Base-by-base conservation (phyloP, 2,329 filamentous ascomycete species). In the Colletotrichum gigasporum region DNA sequence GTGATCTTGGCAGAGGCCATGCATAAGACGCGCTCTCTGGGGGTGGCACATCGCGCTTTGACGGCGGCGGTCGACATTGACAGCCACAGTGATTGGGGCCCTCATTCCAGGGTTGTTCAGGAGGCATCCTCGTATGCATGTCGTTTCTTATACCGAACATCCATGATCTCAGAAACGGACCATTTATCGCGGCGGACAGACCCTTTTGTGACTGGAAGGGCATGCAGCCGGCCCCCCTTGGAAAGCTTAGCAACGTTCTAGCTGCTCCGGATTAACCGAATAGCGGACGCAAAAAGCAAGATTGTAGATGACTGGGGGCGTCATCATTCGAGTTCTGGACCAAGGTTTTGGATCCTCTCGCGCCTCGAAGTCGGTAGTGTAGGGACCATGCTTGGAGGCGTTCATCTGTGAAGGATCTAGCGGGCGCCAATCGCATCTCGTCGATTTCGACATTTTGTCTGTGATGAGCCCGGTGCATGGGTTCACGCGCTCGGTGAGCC, bases 361-460 rank as follows among this genome's bases (percentile, higher is more conserved):
- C 39, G 39, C 54, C 39, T n/a, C n/a, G n/a, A n/a, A 18, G 34
- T 14, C 12, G 10, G 18, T 22, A 18, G 16, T n/a, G 48, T 42
- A 30, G 32, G 56, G 47, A 44, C 34, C 10, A 55, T 54, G 48
- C 56, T 18, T 41, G 42, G n/a, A 64, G 14, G 2, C n/a, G 20
- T 28, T 41, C 16, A 28, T 54, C 16, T 24, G 8, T n/a, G 2
- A 24, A 61, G 39, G 47, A 54, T 48, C 20, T 8, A 12, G 34
- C 28, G 48, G 61, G 41, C 26, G 1, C 61, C 56, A 64, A 61
- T 55, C 34, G 50, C 60, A 63, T 63, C 60, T 63, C 12, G 35
- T 14, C 3, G 4, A 11, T 30, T 28, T 62, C 34, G n/a, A 59
- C 14, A 20, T 63, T 12, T 42, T 42, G 22, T 39, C 18, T 42